phyloP scores from a whole-genome alignment of 2,329 filamentous ascomycete genomes.

The Onygenales sp. region DNA sequence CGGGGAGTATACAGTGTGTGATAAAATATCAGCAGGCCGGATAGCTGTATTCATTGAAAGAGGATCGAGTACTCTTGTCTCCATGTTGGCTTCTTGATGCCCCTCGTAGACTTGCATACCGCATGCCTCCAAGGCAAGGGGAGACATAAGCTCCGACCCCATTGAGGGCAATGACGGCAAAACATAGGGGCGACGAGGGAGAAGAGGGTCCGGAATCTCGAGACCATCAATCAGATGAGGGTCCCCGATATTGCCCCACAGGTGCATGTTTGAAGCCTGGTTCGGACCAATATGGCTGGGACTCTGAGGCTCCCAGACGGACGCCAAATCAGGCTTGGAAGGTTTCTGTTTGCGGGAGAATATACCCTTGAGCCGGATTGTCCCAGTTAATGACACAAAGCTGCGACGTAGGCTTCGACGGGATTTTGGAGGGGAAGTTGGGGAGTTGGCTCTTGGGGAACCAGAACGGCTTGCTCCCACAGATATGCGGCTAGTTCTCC shows the following conservation, averaged over 20 bases:
- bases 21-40: no score
- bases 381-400: conserved; percentile 19
- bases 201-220: neutral
- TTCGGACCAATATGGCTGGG: neutral
- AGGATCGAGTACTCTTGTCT: neutral
- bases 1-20: no score
- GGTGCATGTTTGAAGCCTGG: neutral
- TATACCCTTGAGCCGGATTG: conserved; percentile 11
- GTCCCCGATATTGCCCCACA: neutral
- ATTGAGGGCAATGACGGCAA: neutral
- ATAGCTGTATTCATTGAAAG: no score
- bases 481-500: neutral
- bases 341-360: conserved; percentile 1
- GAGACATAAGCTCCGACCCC: neutral
- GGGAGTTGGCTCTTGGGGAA: conserved; percentile 4
- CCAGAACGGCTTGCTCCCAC: conserved; percentile 4
- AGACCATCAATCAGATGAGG: neutral
- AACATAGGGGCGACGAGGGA: neutral
- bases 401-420: conserved; percentile 24
- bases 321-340: conserved; percentile 1
- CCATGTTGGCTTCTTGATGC: neutral
- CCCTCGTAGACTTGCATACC: neutral
- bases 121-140: neutral
- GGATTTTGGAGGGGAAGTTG: conserved; percentile 19
- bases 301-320: neutral